Evolutionary conservation across 139 green algal genomes (phyloP).

Genomic region (Picocystis salinarum): DNA sequence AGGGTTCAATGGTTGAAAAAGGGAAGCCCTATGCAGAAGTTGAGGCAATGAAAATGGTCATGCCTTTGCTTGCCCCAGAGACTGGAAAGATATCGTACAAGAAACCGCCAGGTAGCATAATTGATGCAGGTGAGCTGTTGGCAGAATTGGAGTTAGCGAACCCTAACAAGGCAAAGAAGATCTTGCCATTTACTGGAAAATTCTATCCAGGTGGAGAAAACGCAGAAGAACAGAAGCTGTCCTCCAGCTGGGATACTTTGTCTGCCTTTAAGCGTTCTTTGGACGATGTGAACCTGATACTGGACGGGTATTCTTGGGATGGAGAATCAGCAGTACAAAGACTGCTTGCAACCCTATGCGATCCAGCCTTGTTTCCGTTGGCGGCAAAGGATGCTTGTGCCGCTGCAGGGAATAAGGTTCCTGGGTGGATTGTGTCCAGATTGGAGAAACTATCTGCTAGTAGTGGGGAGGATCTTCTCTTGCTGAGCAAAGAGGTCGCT

Average conservation of each 20-base stretch:
- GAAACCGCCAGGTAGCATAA: not conserved
- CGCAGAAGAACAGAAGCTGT: not conserved
- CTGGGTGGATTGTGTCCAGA: no score
- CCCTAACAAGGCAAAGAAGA: conserved; percentile 3
- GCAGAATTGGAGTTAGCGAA: conserved; percentile 5
- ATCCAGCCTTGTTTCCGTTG: no score
- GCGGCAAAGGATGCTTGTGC: no score
- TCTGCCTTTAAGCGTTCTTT: conserved; percentile 1
- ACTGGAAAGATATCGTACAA: conserved; percentile 1
- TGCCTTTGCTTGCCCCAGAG: conserved; percentile 15
- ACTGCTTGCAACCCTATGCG: no score
- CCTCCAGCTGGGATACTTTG: not conserved
- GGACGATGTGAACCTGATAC: not conserved
- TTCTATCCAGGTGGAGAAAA: conserved; percentile 2
- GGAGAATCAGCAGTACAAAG: conserved; percentile 1
- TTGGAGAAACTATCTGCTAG: not conserved
- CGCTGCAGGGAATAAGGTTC: conserved; percentile 1
- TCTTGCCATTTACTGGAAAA: conserved; percentile 12
- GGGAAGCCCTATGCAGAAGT: conserved; percentile 20
- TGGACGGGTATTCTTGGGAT: conserved; percentile 6
- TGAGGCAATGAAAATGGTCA: conserved; percentile 28
- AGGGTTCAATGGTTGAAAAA: no score
- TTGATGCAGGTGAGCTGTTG: conserved; percentile 5
- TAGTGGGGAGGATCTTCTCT: not conserved
- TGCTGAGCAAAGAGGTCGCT: not conserved